Conservation (phyloP, 768 basidiomycete species). For the Hortiboletus campestris region DNA sequence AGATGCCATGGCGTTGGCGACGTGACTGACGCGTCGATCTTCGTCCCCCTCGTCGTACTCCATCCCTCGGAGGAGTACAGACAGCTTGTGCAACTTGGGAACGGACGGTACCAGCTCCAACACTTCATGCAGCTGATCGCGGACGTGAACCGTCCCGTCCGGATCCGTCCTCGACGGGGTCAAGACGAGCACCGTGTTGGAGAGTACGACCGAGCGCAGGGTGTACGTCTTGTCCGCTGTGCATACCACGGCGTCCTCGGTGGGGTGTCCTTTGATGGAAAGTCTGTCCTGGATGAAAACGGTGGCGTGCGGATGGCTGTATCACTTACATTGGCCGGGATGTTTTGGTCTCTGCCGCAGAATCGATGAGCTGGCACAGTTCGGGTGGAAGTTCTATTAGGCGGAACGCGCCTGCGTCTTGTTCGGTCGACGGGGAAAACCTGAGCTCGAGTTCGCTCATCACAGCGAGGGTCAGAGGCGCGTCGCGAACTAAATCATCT, state of each 20-base stretch:
- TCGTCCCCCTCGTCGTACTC: slow-evolving; percentile 69
- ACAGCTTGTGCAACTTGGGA: slow-evolving; percentile 71
- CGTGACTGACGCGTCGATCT: slow-evolving; percentile 33
- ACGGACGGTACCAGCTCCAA: slow-evolving; percentile 79
- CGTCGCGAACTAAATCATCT: neutral
- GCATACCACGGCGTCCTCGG: slow-evolving; percentile 90
- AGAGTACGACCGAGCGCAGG: slow-evolving; percentile 82
- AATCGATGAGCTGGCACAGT: slow-evolving; percentile 59
- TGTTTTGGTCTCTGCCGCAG: slow-evolving; percentile 36
- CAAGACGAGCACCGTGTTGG: slow-evolving; percentile 82
- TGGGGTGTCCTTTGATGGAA: slow-evolving; percentile 74
- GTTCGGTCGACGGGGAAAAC: slow-evolving; percentile 49
- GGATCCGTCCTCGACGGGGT: slow-evolving; percentile 42
- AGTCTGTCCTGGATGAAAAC: slow-evolving; percentile 40
- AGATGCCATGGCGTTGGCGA: neutral
- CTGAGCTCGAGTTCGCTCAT: slow-evolving; percentile 39
- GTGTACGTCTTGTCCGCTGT: slow-evolving; percentile 77
- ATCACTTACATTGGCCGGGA: slow-evolving; percentile 30
- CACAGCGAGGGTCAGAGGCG: neutral
- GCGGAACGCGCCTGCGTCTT: slow-evolving; percentile 56
- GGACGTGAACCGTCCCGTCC: slow-evolving; percentile 57
- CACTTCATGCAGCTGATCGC: slow-evolving; percentile 79
- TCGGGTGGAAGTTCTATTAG: slow-evolving; percentile 75
- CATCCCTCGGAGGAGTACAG: slow-evolving; percentile 55
- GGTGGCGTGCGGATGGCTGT: neutral